Base-by-base conservation (phyloP, 2,329 filamentous ascomycete genomes). In the Aspergillus tubingensis region DNA sequence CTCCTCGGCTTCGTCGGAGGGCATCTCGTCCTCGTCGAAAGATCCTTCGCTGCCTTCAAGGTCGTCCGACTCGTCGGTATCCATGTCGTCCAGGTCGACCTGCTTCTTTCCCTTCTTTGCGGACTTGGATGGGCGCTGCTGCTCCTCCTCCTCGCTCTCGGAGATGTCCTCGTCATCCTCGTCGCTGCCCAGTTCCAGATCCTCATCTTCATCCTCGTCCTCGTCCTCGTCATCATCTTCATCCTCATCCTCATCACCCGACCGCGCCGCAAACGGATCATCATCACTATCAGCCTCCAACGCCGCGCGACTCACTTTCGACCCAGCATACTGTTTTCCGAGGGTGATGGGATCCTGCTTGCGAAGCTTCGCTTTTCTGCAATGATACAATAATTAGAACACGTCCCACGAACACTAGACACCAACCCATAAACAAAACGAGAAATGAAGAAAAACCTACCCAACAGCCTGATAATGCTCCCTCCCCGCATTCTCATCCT, bases 381-480 rank as follows among this genome's bases (percentile, higher is more conserved):
- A 44, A 7, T 19, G 62, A 58, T 21, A 17, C 64, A 49, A 53
- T 15, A 11, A 36, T 32, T 6, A 41, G 19, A 39, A 2, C 7
- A 13, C n/a, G 43, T 6, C 23, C 17, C 17, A 19, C 1, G 7
- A 51, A 7, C 1, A 19, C 39, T 17, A 17, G 11, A 15, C 4
- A 19, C 10, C 32, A 36, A 11, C 6, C 25, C n/a, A 56, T 36
- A 65, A 58, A 25, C 54, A 41, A 10, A 51, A 11, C n/a, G 2
- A 21, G 54, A 54, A 25, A 30, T 17, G 2, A 53, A 25, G 47
- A 48, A 8, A 25, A 51, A 52, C 64, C 81, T 58, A 79, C 83
- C 88, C 90, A 32, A 96, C 91, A 55, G 84, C 77, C 47, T 90
- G 85, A 73, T 98, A 98, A 74, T 98, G 94, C 70, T 96, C 94